These are phyloP conservation scores for Colletotrichum tamarilloi DNA, from an alignment of 2,329 filamentous ascomycete species.

Conservation along the genomic window DNA sequence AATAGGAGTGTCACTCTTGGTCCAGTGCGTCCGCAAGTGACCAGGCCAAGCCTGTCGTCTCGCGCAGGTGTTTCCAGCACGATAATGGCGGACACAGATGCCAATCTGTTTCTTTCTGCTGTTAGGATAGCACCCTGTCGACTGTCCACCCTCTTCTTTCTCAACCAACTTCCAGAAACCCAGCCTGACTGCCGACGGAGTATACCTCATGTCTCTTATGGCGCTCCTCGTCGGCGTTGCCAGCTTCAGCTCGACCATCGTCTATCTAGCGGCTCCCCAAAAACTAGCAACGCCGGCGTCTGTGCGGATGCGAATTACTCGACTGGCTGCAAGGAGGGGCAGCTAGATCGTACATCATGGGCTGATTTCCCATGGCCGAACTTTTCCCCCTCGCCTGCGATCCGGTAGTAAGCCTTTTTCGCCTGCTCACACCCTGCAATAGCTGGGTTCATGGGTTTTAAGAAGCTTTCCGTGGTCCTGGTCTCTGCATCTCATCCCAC, in stretches of 20 bases:
- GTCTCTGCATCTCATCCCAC: slow-evolving; percentile 31
- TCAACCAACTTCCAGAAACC: not conserved
- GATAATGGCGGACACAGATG: slow-evolving; percentile 21
- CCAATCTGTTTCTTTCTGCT: slow-evolving; percentile 17
- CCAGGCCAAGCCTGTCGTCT: slow-evolving; percentile 30
- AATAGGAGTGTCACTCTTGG: slow-evolving; percentile 33
- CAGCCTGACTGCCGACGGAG: not conserved
- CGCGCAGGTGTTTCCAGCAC: slow-evolving; percentile 29
- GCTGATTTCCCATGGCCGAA: slow-evolving; percentile 1
- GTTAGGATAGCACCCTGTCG: not conserved
- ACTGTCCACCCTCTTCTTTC: not conserved
- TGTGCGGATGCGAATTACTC: not conserved
- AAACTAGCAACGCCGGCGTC: not conserved
- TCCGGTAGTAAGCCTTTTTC: slow-evolving; percentile 6
- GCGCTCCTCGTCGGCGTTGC: not conserved
- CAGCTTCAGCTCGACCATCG: not conserved
- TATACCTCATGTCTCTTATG: not conserved
- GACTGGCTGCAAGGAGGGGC: not conserved
- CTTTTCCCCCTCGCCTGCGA: not conserved
- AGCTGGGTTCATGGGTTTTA: slow-evolving; percentile 30
- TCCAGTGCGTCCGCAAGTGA: slow-evolving; percentile 20
- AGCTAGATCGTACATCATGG: not conserved
- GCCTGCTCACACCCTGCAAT: slow-evolving; percentile 9
- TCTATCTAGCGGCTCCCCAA: not conserved
- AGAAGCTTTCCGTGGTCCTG: slow-evolving; percentile 32